These are phyloP conservation scores for Emericellopsis atlantica DNA, from an alignment of 2,329 filamentous ascomycete species.

Conservation along the genomic window DNA sequence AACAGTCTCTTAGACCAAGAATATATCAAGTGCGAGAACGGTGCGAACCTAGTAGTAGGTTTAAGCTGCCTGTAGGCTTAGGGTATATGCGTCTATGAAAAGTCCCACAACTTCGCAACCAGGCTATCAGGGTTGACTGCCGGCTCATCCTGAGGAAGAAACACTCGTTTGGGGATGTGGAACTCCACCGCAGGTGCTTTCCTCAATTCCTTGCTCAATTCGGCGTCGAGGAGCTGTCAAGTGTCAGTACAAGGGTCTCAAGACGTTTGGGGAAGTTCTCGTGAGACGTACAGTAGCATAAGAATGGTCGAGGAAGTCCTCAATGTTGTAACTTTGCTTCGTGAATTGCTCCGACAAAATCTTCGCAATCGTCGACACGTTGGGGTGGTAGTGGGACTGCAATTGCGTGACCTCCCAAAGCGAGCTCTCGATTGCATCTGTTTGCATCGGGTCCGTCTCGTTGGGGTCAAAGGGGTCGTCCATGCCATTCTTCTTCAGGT, in stretches of 20 bases:
- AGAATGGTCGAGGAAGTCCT: constrained; percentile 93
- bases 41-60: too few relatives aligned
- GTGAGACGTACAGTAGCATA: constrained; percentile 58
- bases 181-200: constrained; percentile 85
- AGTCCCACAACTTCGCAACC: constrained; percentile 50
- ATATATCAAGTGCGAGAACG: too few relatives aligned
- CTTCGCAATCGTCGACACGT: constrained; percentile 84
- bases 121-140: constrained; percentile 38
- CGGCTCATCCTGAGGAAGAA: constrained; percentile 39
- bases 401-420: constrained; percentile 91
- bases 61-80: too few relatives aligned
- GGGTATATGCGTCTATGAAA: constrained; percentile 13
- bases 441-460: constrained; percentile 74
- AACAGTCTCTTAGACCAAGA: too few relatives aligned
- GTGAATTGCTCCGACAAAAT: constrained; percentile 96
- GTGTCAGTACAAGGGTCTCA: constrained; percentile 15
- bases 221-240: constrained; percentile 63
- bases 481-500: constrained; percentile 46
- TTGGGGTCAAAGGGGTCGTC: constrained; percentile 65
- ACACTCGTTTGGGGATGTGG: constrained; percentile 81
- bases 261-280: not conserved
- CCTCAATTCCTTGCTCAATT: constrained; percentile 71
- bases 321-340: constrained; percentile 86
- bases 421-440: constrained; percentile 78
- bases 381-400: constrained; percentile 91